Percentiles rank a stretch among this genome's conserved stretches.
Conservation (phyloP, 2,329 filamentous ascomycete species). For the Didymella glomerata region DNA sequence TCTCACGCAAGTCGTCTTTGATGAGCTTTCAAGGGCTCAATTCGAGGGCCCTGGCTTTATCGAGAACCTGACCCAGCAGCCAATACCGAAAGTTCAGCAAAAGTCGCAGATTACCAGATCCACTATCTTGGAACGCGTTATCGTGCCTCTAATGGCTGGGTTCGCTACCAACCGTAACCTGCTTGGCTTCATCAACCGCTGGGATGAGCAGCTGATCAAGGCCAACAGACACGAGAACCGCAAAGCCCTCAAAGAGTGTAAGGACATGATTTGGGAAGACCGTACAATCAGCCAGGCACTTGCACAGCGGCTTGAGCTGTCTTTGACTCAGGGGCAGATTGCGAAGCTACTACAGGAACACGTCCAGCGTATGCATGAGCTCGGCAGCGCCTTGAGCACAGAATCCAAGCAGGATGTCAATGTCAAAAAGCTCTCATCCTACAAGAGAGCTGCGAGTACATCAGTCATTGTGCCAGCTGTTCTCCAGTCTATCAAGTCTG, state of each 20-base stretch:
- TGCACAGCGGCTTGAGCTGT: constrained; percentile 39
- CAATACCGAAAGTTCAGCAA: background rate
- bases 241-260: constrained; percentile 29
- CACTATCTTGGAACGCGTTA: constrained; percentile 28
- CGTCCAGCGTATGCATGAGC: constrained; percentile 28
- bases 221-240: constrained; percentile 28
- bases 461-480: constrained; percentile 41
- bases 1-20: constrained; percentile 41
- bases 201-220: constrained; percentile 45
- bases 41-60: constrained; percentile 23
- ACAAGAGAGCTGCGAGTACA: constrained; percentile 38
- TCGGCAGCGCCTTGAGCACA: constrained; percentile 24
- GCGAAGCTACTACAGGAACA: constrained; percentile 43
- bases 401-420: constrained; percentile 26
- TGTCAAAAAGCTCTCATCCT: constrained; percentile 32
- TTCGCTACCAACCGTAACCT: constrained; percentile 48
- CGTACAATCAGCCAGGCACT: constrained; percentile 34
- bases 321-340: constrained; percentile 45
- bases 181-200: constrained; percentile 45
- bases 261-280: constrained; percentile 44
- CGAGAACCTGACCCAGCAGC: background rate
- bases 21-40: constrained; percentile 37
- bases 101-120: background rate
- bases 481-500: constrained; percentile 36
- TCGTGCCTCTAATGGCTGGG: constrained; percentile 46